phyloP scores from a whole-genome alignment of 257 asterid species.

The Agastache rugosa region DNA sequence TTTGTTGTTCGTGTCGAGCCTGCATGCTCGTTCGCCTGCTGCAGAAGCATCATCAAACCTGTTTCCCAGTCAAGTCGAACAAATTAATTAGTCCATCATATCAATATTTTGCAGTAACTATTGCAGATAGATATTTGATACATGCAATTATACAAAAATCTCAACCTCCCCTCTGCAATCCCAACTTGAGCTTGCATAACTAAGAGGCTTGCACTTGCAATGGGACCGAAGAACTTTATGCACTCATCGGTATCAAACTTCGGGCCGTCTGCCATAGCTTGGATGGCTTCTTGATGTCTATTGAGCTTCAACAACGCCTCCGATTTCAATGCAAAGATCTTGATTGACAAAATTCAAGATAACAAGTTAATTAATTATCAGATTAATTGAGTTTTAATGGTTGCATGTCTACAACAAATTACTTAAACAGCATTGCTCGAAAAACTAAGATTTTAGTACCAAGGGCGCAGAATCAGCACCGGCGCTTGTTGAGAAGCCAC shows the following conservation, averaged over 20 bases:
- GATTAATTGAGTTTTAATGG: neutral
- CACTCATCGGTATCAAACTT: slow-evolving; percentile 63
- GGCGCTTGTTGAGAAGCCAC: slow-evolving; percentile 53
- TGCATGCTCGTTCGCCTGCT: slow-evolving; percentile 58
- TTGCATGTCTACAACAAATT: too few relatives aligned
- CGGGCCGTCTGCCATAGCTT: slow-evolving; percentile 59
- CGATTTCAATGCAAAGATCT: slow-evolving; percentile 77
- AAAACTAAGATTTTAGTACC: slow-evolving; percentile 39
- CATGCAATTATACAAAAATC: too few relatives aligned
- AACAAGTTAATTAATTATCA: neutral
- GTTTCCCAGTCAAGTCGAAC: neutral
- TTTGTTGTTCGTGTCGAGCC: slow-evolving; percentile 63
- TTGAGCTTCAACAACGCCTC: slow-evolving; percentile 76
- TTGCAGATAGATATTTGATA: too few relatives aligned
- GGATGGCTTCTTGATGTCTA: slow-evolving; percentile 77
- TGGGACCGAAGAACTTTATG: slow-evolving; percentile 69
- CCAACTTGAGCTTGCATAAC: slow-evolving; percentile 68
- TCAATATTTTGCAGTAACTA: too few relatives aligned
- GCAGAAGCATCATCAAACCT: slow-evolving; percentile 74
- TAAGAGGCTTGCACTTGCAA: slow-evolving; percentile 58
- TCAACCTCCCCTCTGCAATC: slow-evolving; percentile 75
- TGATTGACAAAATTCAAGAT: neutral
- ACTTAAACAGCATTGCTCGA: too few relatives aligned
- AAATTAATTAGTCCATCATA: neutral
- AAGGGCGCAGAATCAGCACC: slow-evolving; percentile 90